Conservation (phyloP, 1,284 basidiomycete genomes). For the Tilletia setariae region DNA sequence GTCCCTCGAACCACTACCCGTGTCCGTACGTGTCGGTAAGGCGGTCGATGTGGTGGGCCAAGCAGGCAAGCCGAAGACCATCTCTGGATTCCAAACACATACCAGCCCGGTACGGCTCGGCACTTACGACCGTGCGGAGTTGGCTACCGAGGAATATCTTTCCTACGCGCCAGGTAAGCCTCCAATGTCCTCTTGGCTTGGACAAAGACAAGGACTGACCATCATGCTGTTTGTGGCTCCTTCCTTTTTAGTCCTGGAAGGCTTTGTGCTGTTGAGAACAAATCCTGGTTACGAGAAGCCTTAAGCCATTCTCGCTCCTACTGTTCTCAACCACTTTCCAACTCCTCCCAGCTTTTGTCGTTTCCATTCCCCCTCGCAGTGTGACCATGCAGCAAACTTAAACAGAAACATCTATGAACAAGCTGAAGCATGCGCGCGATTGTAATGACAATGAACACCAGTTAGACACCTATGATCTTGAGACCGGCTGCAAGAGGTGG, state of each 20-base stretch:
- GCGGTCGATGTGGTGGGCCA: slow-evolving; percentile 56
- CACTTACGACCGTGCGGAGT: slow-evolving; percentile 86
- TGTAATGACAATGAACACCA: no score
- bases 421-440: no score
- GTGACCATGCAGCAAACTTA: no score
- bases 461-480: no score
- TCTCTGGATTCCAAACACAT: slow-evolving; percentile 71
- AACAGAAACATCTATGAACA: no score
- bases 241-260: slow-evolving; percentile 29
- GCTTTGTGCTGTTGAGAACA: slow-evolving; percentile 54
- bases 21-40: slow-evolving; percentile 92
- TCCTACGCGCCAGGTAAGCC: slow-evolving; percentile 85
- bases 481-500: no score
- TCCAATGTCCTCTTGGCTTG: slow-evolving; percentile 56
- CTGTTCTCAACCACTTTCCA: no score
- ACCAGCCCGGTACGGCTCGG: slow-evolving; percentile 90
- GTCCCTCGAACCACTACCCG: slow-evolving; percentile 67
- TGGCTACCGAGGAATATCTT: slow-evolving; percentile 95
- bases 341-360: no score
- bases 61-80: slow-evolving; percentile 56
- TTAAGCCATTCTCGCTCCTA: not conserved
- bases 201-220: not conserved
- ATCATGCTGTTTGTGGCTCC: not conserved
- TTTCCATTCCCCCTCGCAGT: no score
- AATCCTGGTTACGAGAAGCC: slow-evolving; percentile 56